phyloP scores from a whole-genome alignment of 495 filamentous ascomycete genomes.

The Neurospora sp. region DNA sequence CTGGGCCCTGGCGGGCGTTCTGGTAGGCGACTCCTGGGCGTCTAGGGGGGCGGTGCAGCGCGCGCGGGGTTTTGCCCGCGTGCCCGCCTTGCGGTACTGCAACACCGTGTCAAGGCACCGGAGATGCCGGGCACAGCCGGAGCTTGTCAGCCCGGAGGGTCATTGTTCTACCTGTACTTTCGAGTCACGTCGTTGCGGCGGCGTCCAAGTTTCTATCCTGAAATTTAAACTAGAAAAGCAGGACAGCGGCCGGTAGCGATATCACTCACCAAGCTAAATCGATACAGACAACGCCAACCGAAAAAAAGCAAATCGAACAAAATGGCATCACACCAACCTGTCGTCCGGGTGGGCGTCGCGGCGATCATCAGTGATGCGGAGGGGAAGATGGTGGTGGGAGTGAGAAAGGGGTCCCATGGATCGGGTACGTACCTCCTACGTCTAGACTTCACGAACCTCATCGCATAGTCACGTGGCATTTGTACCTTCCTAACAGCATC shows the following conservation, averaged over 20 bases:
- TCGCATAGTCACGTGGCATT: neutral
- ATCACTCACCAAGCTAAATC: neutral
- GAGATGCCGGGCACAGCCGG: neutral
- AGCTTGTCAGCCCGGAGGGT: neutral
- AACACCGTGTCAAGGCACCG: neutral
- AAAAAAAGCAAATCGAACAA: neutral
- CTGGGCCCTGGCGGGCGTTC: neutral
- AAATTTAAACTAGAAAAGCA: neutral
- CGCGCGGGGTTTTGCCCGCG: neutral
- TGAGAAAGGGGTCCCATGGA: constrained; percentile 32
- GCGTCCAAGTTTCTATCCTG: neutral
- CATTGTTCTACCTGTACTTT: neutral
- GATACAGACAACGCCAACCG: neutral
- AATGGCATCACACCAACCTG: constrained; percentile 10
- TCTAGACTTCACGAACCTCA: neutral
- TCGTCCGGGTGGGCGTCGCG: constrained; percentile 30
- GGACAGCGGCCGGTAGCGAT: neutral
- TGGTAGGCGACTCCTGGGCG: neutral
- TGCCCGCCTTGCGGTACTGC: neutral
- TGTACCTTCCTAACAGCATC: neutral
- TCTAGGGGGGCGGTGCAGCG: neutral
- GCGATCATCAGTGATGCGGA: constrained; percentile 24
- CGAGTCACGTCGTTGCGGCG: neutral
- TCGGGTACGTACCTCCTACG: constrained; percentile 19
- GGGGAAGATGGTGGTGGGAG: constrained; percentile 30